These are phyloP conservation scores for Stromatinia cepivora DNA, from an alignment of 2,329 filamentous ascomycete species.

Conservation along the genomic window DNA sequence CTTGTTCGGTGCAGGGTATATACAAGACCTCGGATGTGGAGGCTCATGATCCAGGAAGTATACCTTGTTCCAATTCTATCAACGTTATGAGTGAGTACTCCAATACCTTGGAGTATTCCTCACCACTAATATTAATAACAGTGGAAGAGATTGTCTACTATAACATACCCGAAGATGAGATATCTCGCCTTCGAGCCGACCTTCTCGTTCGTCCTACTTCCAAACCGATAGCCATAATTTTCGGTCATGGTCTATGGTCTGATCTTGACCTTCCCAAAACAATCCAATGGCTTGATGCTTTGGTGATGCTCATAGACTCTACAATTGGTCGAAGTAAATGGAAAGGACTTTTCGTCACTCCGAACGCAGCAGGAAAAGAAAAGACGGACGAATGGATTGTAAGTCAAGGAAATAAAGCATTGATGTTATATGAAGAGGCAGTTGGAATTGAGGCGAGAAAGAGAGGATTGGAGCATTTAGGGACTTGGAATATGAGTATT, in stretches of 20 bases:
- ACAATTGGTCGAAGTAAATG: slow-evolving; percentile 26
- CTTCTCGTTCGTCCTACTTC: slow-evolving; percentile 36
- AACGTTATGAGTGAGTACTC: slow-evolving; percentile 42
- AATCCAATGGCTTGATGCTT: slow-evolving; percentile 45
- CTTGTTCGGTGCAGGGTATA: slow-evolving; percentile 52
- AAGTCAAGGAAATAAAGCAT: slow-evolving; percentile 50
- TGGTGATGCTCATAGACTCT: slow-evolving; percentile 39
- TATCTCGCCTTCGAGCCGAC: slow-evolving; percentile 43
- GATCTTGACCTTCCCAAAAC: slow-evolving; percentile 47
- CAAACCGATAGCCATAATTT: slow-evolving; percentile 45
- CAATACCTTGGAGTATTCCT: fast-evolving
- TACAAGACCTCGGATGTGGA: slow-evolving; percentile 49
- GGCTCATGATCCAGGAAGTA: slow-evolving; percentile 45
- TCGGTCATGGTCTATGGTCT: slow-evolving; percentile 52
- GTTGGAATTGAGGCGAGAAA: slow-evolving; percentile 33
- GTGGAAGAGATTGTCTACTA: slow-evolving; percentile 48
- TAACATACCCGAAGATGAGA: slow-evolving; percentile 46
- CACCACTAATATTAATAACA: not conserved
- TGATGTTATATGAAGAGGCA: slow-evolving; percentile 48
- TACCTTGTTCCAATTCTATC: slow-evolving; percentile 45
- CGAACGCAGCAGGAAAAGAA: slow-evolving; percentile 48
- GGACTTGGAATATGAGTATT: slow-evolving; percentile 54
- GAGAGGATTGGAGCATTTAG: slow-evolving; percentile 48
- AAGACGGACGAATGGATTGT: slow-evolving; percentile 50
- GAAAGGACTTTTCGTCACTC: slow-evolving; percentile 44